Conservation (phyloP, 2,329 filamentous ascomycete species). For the Nigrospora sphaerica region DNA sequence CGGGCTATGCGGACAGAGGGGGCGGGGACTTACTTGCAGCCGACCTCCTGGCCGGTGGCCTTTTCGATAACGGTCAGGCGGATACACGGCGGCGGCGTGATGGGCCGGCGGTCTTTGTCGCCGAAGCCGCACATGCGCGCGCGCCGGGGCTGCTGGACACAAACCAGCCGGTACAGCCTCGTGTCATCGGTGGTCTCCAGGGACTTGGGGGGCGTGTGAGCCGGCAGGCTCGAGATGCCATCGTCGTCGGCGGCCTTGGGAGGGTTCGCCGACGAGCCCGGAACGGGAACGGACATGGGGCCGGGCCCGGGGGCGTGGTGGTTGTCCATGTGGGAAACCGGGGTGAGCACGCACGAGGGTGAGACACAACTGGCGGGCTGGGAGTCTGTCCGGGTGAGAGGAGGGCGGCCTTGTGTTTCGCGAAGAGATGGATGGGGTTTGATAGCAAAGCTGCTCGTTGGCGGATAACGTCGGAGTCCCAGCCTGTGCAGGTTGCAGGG, state of each 20-base stretch:
- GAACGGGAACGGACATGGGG: no score
- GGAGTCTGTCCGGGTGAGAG: no score
- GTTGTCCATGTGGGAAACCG: no score
- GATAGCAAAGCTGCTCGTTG: no score
- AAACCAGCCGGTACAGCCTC: constrained; percentile 49
- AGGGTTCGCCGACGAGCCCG: no score
- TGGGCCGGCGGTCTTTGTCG: constrained; percentile 95
- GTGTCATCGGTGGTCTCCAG: not conserved
- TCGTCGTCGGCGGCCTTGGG: not conserved
- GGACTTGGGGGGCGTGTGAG: not conserved
- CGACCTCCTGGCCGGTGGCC: constrained; percentile 69
- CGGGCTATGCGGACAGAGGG: not conserved
- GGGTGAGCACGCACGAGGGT: no score
- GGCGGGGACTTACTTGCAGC: constrained; percentile 61
- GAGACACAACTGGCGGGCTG: no score
- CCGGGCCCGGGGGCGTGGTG: no score
- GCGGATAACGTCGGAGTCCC: no score
- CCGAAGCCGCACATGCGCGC: constrained; percentile 99
- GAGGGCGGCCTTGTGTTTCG: no score
- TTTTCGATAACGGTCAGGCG: constrained; percentile 72
- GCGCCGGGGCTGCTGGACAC: constrained; percentile 84
- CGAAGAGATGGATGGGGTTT: no score
- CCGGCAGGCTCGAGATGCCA: not conserved
- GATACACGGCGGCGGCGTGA: constrained; percentile 91
- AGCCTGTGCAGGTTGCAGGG: no score